Percentiles rank a stretch among this genome's conserved stretches.
phyloP scores from a whole-genome alignment of 208 protist genomes.

The Wallacemonas collosoma region DNA sequence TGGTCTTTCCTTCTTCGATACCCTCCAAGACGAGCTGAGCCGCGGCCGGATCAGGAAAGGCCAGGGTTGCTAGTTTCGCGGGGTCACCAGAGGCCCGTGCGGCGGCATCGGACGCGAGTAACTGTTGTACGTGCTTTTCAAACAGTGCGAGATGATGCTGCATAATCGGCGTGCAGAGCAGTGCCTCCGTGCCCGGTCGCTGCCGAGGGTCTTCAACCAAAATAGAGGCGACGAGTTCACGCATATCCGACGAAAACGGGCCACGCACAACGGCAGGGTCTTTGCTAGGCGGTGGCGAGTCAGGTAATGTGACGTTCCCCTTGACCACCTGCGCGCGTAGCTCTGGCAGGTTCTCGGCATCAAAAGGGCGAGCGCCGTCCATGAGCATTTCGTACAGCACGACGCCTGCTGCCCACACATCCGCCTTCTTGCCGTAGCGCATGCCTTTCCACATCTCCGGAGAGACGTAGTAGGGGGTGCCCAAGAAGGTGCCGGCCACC shows the following conservation, averaged over 20 bases:
- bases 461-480: constrained; percentile 92
- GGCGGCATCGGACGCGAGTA: constrained; percentile 46
- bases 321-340: constrained; percentile 61
- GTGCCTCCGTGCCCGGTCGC: constrained; percentile 70
- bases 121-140: constrained; percentile 59
- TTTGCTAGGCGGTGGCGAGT: constrained; percentile 28
- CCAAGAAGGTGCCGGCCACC: constrained; percentile 86
- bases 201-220: constrained; percentile 66
- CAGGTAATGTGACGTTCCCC: constrained; percentile 50
- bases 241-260: constrained; percentile 71
- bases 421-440: constrained; percentile 88
- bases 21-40: constrained; percentile 49
- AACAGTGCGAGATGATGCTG: constrained; percentile 82
- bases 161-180: constrained; percentile 78
- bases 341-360: constrained; percentile 57
- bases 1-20: constrained; percentile 64
- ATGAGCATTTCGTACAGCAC: constrained; percentile 88
- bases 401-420: constrained; percentile 86
- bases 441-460: constrained; percentile 89
- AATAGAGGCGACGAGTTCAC: constrained; percentile 64
- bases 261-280: constrained; percentile 6
- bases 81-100: constrained; percentile 24
- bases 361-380: constrained; percentile 72
- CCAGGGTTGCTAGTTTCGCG: constrained; percentile 28
- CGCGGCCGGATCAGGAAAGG: constrained; percentile 45